Percentiles rank a stretch among this genome's conserved stretches.
Evolutionary conservation across 495 filamentous ascomycete genomes (phyloP).

Genomic region (Aspergillus funiculosus): DNA sequence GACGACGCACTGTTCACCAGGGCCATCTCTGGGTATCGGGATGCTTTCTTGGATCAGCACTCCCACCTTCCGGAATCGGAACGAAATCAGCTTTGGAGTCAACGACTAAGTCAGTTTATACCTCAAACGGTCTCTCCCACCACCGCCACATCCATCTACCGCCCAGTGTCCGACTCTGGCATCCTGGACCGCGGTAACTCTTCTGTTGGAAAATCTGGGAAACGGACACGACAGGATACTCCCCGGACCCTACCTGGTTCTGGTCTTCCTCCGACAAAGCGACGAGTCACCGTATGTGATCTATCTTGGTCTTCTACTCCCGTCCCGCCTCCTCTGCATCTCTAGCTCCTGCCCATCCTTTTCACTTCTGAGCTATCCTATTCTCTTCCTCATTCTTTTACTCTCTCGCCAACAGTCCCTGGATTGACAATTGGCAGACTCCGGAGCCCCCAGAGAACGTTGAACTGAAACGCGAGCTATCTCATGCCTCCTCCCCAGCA

Average conservation of each 20-base stretch:
- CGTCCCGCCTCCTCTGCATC: conserved; percentile 21
- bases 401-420: conserved; percentile 29
- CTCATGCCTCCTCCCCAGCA: conserved; percentile 30
- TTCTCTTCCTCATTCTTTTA: conserved; percentile 16
- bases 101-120: conserved; percentile 39
- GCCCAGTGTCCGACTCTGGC: conserved; percentile 22
- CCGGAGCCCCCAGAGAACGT: conserved; percentile 36
- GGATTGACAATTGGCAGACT: conserved; percentile 48
- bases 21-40: conserved; percentile 44
- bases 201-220: conserved; percentile 33
- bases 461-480: conserved; percentile 32
- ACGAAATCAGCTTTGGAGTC: conserved; percentile 42
- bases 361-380: conserved; percentile 22
- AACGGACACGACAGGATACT: conserved; percentile 44
- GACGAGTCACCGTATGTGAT: conserved; percentile 49
- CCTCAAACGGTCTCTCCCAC: conserved; percentile 21
- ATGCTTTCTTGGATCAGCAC: conserved; percentile 41
- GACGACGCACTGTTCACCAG: conserved; percentile 43
- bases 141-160: conserved; percentile 18
- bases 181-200: conserved; percentile 18
- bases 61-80: conserved; percentile 43
- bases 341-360: conserved; percentile 23
- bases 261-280: conserved; percentile 43
- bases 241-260: conserved; percentile 39
- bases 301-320: conserved; percentile 41